phyloP scores from a whole-genome alignment of 495 filamentous ascomycete species.

The Penicillium canariense region DNA sequence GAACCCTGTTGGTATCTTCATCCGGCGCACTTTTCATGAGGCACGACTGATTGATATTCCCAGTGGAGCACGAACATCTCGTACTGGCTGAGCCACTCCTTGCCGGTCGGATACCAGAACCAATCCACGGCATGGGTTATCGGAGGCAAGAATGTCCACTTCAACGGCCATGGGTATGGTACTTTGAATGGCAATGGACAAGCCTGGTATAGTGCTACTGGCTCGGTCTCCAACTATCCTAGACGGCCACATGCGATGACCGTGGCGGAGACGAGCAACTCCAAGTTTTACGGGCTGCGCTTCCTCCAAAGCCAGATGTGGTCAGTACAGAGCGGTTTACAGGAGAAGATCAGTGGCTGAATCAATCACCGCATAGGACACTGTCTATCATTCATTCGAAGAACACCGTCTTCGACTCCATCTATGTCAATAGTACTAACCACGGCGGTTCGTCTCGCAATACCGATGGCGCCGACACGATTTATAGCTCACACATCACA shows the following conservation, averaged over 20 bases:
- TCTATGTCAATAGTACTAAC: constrained; percentile 44
- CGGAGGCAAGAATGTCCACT: constrained; percentile 38
- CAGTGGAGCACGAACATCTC: constrained; percentile 32
- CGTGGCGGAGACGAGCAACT: constrained; percentile 35
- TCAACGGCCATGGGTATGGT: constrained; percentile 36
- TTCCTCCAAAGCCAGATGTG: constrained; percentile 47
- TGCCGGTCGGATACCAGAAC: constrained; percentile 45
- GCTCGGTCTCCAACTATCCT: constrained; percentile 37
- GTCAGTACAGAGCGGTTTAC: not conserved
- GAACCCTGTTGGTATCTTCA: constrained; percentile 19
- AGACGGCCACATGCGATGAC: constrained; percentile 44
- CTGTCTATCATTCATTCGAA: constrained; percentile 34
- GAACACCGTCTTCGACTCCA: constrained; percentile 35
- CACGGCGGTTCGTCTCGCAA: constrained; percentile 30
- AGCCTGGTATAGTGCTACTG: constrained; percentile 39
- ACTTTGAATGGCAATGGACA: constrained; percentile 48
- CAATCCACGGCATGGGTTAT: constrained; percentile 49
- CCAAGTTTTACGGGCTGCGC: constrained; percentile 27
- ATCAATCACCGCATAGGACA: constrained; percentile 26
- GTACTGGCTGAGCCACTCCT: constrained; percentile 44
- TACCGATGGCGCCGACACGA: constrained; percentile 40
- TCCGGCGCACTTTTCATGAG: not conserved
- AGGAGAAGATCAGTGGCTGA: too few species aligned
- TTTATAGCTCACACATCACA: constrained; percentile 28
- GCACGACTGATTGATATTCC: constrained; percentile 1